A percentile compares a stretch with the other conserved stretches of the same genome.
These are phyloP conservation scores for Bryum argenteum DNA, from an alignment of 225 moss, liverwort and hornwort genomes.

Conservation along the genomic window DNA sequence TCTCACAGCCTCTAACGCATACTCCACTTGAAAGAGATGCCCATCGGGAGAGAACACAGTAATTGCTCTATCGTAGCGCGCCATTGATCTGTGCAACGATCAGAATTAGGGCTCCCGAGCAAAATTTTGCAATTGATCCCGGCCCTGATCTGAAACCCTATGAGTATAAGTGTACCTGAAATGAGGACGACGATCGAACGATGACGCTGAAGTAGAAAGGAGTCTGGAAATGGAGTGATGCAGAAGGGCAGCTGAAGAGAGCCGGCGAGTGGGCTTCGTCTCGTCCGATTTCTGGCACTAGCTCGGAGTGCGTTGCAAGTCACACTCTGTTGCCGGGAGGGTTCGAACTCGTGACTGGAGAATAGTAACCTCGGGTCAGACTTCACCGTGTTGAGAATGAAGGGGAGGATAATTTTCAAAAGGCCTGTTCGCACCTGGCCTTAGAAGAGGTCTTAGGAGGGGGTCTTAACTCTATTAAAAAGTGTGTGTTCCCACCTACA, in stretches of 20 bases:
- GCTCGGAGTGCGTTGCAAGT: slow-evolving; percentile 39
- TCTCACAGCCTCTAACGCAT: slow-evolving; percentile 88
- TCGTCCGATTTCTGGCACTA: neutral
- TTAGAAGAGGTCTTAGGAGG: too few species aligned
- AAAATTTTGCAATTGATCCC: neutral
- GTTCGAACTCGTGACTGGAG: too few species aligned
- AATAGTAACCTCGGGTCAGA: too few species aligned
- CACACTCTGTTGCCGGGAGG: neutral
- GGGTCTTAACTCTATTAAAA: too few species aligned
- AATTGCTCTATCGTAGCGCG: slow-evolving; percentile 94
- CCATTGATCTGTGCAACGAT: slow-evolving; percentile 49
- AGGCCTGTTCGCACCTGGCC: too few species aligned
- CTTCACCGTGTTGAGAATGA: too few species aligned
- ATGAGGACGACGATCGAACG: neutral
- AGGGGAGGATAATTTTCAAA: too few species aligned
- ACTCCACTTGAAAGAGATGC: slow-evolving; percentile 97
- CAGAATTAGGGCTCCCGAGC: neutral
- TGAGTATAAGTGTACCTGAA: slow-evolving; percentile 11
- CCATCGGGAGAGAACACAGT: slow-evolving; percentile 97
- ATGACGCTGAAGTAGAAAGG: neutral
- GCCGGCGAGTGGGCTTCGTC: neutral
- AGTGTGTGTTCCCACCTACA: too few species aligned
- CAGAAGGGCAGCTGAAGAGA: neutral
- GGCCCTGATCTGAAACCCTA: slow-evolving; percentile 36
- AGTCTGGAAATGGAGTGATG: neutral